Conservation (phyloP, 2,329 filamentous ascomycete species). For the Blastomyces parvus region DNA sequence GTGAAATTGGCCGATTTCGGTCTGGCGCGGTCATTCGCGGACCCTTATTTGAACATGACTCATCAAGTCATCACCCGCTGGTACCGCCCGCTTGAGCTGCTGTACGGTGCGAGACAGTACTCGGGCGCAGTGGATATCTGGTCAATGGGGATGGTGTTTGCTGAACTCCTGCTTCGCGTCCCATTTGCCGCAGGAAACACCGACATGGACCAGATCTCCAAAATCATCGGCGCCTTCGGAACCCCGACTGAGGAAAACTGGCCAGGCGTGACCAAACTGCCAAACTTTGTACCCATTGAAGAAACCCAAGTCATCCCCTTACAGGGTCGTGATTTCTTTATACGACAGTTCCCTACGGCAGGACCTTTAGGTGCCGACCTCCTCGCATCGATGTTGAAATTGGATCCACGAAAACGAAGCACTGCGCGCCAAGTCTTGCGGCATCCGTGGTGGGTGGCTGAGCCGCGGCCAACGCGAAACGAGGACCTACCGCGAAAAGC, state of each 20-base stretch:
- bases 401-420: constrained; percentile 79
- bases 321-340: constrained; percentile 61
- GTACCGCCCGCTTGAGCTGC: constrained; percentile 89
- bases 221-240: constrained; percentile 77
- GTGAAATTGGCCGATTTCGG: constrained; percentile 97
- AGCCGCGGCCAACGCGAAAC: constrained; percentile 73
- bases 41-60: constrained; percentile 83
- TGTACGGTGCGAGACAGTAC: constrained; percentile 85
- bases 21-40: constrained; percentile 78
- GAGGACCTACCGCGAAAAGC: constrained; percentile 71
- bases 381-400: constrained; percentile 69
- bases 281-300: constrained; percentile 66
- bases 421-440: constrained; percentile 67
- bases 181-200: constrained; percentile 77
- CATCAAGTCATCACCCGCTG: constrained; percentile 91
- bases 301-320: constrained; percentile 47
- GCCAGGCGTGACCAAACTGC: constrained; percentile 77
- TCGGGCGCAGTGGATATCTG: constrained; percentile 86
- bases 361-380: constrained; percentile 79
- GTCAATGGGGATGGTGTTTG: constrained; percentile 87
- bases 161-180: constrained; percentile 72
- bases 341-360: constrained; percentile 66
- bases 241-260: constrained; percentile 91
- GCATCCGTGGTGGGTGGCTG: constrained; percentile 76
- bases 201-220: constrained; percentile 74